Conservation (phyloP, 139 green algal species). For the Coelastrella sp. region DNA sequence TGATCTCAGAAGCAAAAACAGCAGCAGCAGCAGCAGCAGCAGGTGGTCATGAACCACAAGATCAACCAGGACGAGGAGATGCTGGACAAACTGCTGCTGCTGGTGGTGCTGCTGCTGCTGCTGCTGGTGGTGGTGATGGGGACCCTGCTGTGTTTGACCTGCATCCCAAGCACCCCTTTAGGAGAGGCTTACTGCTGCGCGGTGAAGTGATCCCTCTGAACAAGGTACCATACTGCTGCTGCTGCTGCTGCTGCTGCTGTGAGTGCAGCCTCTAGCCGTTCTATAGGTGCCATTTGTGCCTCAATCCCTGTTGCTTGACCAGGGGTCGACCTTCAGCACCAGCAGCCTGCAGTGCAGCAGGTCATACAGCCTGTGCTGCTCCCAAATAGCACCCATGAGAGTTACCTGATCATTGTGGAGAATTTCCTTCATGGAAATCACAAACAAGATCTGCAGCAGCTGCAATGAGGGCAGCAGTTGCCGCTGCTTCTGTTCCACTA, state of each 20-base stretch:
- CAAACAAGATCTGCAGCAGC: too few relatives aligned
- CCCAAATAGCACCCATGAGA: too few relatives aligned
- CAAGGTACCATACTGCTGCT: constrained; percentile 26
- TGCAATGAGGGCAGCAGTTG: background rate
- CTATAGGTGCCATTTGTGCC: background rate
- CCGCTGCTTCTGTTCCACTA: background rate
- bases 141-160: constrained; percentile 51
- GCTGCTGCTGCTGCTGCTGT: background rate
- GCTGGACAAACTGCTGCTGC: constrained; percentile 1
- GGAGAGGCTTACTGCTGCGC: constrained; percentile 43
- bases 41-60: background rate
- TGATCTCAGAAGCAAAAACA: constrained; percentile 5
- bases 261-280: background rate
- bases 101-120: background rate
- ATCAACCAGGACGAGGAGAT: background rate
- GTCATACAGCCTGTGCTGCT: too few relatives aligned
- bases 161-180: constrained; percentile 47
- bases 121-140: background rate
- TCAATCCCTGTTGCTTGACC: too few relatives aligned
- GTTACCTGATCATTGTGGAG: too few relatives aligned
- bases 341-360: too few relatives aligned
- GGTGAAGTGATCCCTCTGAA: constrained; percentile 46
- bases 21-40: constrained; percentile 26
- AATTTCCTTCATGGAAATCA: too few relatives aligned
- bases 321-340: too few relatives aligned